Evolutionary conservation across 1,284 basidiomycete genomes (phyloP).

Genomic region (Paramarasmius palmivorus): DNA sequence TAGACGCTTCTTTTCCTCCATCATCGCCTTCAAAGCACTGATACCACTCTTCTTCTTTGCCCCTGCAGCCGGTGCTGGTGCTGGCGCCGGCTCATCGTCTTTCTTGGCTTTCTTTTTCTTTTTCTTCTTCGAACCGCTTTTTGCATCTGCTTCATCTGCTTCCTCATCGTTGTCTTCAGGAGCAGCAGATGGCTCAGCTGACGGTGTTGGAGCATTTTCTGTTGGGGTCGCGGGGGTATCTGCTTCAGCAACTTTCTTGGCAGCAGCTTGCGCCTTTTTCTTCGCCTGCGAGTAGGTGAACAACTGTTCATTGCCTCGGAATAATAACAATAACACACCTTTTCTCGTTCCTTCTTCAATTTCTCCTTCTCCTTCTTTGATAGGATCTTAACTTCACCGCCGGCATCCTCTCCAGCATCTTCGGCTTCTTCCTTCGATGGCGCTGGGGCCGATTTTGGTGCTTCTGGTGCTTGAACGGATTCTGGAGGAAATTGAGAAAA

Average conservation of each 20-base stretch:
- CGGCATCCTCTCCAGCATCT: slow-evolving; percentile 38
- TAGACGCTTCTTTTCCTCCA: slow-evolving; percentile 86
- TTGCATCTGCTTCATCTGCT: slow-evolving; percentile 58
- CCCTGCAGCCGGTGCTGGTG: slow-evolving; percentile 38
- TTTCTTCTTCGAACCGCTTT: slow-evolving; percentile 69
- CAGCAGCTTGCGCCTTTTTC: slow-evolving; percentile 91
- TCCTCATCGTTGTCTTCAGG: slow-evolving; percentile 51
- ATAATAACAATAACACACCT: slow-evolving; percentile 47
- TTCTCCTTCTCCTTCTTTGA: slow-evolving; percentile 94
- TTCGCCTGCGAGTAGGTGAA: slow-evolving; percentile 63
- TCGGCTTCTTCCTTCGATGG: slow-evolving; percentile 39
- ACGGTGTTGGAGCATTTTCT: slow-evolving; percentile 20
- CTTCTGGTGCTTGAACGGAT: neutral
- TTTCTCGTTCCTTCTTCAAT: slow-evolving; percentile 92
- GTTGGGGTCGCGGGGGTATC: slow-evolving; percentile 18
- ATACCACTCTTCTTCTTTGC: slow-evolving; percentile 78
- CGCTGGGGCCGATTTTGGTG: slow-evolving; percentile 15
- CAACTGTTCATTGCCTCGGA: neutral
- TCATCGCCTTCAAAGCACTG: slow-evolving; percentile 75
- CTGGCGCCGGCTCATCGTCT: slow-evolving; percentile 59
- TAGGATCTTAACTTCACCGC: slow-evolving; percentile 57
- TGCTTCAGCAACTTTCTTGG: slow-evolving; percentile 66
- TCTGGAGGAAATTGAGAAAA: neutral
- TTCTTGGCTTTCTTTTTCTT: slow-evolving; percentile 88
- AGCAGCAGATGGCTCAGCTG: slow-evolving; percentile 29